phyloP scores from a whole-genome alignment of 2,329 filamentous ascomycete genomes.

The Emmonsia crescens region DNA sequence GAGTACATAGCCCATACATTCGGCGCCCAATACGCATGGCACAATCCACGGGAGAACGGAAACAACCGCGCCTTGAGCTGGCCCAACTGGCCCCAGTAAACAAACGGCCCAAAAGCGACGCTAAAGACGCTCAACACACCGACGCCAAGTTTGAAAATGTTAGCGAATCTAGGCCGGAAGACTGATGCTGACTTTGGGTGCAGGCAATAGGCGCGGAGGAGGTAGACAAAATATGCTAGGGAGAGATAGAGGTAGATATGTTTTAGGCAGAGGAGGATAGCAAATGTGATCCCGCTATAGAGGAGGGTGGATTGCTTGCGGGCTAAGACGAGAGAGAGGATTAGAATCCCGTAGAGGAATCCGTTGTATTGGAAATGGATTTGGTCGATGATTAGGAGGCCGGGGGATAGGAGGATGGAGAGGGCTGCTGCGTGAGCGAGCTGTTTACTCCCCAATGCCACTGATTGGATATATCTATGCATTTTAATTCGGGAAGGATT shows the following conservation, averaged over 20 bases:
- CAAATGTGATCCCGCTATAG: constrained; percentile 71
- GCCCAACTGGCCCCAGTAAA: constrained; percentile 65
- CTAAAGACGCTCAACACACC: constrained; percentile 62
- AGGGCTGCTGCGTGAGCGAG: constrained; percentile 77
- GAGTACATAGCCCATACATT: constrained; percentile 98
- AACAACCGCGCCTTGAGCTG: constrained; percentile 80
- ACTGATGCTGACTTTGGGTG: constrained; percentile 55
- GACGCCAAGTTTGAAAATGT: constrained; percentile 70
- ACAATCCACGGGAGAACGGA: constrained; percentile 85
- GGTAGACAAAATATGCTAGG: constrained; percentile 87
- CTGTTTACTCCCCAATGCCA: constrained; percentile 53
- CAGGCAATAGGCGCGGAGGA: constrained; percentile 82
- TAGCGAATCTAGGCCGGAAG: constrained; percentile 63
- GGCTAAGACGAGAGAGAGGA: constrained; percentile 76
- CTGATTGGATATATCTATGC: constrained; percentile 63
- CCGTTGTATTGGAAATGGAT: constrained; percentile 99
- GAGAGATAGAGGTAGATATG: constrained; percentile 97
- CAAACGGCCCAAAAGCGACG: constrained; percentile 83
- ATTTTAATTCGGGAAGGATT: not conserved
- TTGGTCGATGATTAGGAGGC: constrained; percentile 92
- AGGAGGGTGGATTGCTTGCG: constrained; percentile 65
- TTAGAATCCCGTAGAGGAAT: constrained; percentile 81
- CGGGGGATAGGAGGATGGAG: constrained; percentile 82
- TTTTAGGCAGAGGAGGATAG: constrained; percentile 80
- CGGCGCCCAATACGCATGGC: constrained; percentile 97